These are phyloP conservation scores for Phytophthora europaea DNA, from an alignment of 352 stramenopile genomes.

Conservation along the genomic window DNA sequence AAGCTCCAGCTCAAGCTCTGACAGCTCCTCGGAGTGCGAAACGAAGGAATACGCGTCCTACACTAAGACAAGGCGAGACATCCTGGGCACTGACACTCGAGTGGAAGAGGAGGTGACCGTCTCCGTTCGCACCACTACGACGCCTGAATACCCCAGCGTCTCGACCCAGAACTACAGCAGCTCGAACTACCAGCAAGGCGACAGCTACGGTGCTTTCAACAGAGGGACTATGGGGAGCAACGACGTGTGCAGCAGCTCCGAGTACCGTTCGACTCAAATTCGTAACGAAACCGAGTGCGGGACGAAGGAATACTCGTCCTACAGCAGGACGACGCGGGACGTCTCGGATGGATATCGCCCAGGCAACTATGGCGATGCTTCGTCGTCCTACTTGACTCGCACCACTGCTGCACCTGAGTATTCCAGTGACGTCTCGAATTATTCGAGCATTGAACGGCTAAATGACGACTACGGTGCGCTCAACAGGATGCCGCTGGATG, in stretches of 20 bases:
- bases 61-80: not conserved
- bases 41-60: not conserved
- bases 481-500: not conserved
- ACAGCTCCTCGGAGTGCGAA: constrained; percentile 1
- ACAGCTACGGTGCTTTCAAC: not conserved
- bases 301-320: not conserved
- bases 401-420: not conserved
- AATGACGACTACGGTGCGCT: not conserved
- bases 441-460: not conserved
- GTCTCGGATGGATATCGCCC: constrained; percentile 3
- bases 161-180: constrained; percentile 3
- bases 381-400: constrained; percentile 5
- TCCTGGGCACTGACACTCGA: not conserved
- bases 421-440: not conserved
- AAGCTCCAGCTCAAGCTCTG: constrained; percentile 5
- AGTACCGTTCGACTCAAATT: not conserved
- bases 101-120: not conserved
- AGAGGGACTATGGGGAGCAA: not conserved
- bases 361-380: not conserved
- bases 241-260: not conserved
- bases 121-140: not conserved
- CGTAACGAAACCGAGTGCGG: not conserved
- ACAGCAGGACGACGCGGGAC: constrained; percentile 1
- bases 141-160: not conserved
- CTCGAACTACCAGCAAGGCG: not conserved